Conservation (phyloP, 495 filamentous ascomycete species). For the Neurospora hispaniola region DNA sequence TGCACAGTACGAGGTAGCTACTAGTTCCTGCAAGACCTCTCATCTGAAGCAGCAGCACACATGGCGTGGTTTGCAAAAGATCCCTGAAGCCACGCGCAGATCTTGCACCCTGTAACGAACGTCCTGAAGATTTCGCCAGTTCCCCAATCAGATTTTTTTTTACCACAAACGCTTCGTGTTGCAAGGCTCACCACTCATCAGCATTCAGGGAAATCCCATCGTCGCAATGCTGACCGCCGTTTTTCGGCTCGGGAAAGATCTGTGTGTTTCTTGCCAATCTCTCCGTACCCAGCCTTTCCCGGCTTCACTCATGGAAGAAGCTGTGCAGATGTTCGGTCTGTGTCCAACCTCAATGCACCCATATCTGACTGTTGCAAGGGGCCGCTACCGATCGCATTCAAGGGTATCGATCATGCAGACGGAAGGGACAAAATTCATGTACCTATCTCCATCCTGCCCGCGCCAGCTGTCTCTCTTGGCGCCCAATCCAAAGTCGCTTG, state of each 20-base stretch:
- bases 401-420: too few relatives aligned
- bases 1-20: neutral
- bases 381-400: neutral
- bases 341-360: neutral
- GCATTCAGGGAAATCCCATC: neutral
- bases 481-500: too few relatives aligned
- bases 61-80: slow-evolving; percentile 17
- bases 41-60: slow-evolving; percentile 12
- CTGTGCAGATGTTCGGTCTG: neutral
- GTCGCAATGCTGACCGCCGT: neutral
- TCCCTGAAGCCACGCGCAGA: slow-evolving; percentile 30
- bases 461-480: too few relatives aligned
- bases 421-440: too few relatives aligned
- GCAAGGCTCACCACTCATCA: neutral
- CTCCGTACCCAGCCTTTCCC: neutral
- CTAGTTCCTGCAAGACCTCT: slow-evolving; percentile 14
- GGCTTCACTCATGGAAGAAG: neutral
- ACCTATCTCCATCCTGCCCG: too few relatives aligned
- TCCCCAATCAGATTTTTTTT: neutral
- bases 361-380: neutral
- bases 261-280: neutral
- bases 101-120: slow-evolving; percentile 9
- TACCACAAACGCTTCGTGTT: neutral
- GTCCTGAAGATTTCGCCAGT: slow-evolving; percentile 1
- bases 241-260: neutral